Evolutionary conservation across 1,284 basidiomycete genomes (phyloP), one percentile per base, ranked within the genome.

Genomic region (Papiliotrema flavescens): DNA sequence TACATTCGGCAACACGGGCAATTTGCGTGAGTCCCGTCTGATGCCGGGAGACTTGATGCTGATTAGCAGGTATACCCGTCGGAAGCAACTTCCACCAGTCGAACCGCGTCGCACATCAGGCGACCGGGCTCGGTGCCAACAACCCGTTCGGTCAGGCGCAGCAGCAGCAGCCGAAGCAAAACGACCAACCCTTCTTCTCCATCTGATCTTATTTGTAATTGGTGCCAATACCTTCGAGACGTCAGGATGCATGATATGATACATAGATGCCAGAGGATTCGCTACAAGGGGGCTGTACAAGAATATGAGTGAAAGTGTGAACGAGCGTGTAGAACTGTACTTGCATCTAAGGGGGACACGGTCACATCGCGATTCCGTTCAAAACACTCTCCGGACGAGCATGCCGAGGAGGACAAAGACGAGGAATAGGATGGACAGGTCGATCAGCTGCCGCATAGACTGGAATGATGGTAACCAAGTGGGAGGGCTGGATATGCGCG

Each of bases 1-100:
- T 77, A 94, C 93, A 41, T 97, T 97, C 71, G 93, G 93, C 48
- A 97, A 97, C 74, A 67, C 84, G 40, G 93, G 94, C 36, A 69
- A 80, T 52, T 75, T 94, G 57, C 83, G 93, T 75, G 81, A 87
- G 69, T 61, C 79, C 28, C 22, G n/a, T 32, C 32, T 36, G 17
- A 17, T 3, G 17, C 22, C 49, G 37, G 23, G 28, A 32, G 28
- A 17, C 13, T 4, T 23, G 20, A 8, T 7, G 24, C 14, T 47
- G 43, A 52, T 2, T 37, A 60, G 19, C 60, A 86, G 87, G 69
- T 87, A 85, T 70, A 84, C 89, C 35, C 79, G 85, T 65, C 81
- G 85, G 40, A 80, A 83, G 56, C 81, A 54, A 48, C 20, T 76
- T 76, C 67, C 69, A 73, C 51, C 53, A 62, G 26, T 70, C 85